Evolutionary conservation across 2,329 filamentous ascomycete genomes (phyloP).

Genomic region (Aspergillus sp.): DNA sequence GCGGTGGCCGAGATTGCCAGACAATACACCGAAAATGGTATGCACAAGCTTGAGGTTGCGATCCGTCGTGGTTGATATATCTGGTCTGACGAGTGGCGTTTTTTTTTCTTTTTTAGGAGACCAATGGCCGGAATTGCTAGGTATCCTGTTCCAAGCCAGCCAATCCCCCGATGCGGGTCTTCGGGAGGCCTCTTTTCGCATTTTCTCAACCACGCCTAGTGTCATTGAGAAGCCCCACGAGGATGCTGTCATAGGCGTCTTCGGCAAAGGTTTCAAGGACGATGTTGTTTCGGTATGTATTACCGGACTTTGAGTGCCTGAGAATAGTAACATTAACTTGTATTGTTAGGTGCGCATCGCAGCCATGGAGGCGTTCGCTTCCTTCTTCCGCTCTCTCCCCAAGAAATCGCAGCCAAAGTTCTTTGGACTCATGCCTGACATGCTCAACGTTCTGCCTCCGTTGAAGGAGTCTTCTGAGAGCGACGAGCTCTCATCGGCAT

Average conservation of each 20-base stretch:
- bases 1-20: slow-evolving; percentile 94
- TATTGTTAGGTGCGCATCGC: slow-evolving; percentile 75
- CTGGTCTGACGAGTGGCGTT: slow-evolving; percentile 11
- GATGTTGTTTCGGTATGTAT: slow-evolving; percentile 69
- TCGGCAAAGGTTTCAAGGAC: slow-evolving; percentile 90
- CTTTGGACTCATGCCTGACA: slow-evolving; percentile 80
- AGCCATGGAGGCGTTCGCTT: slow-evolving; percentile 93
- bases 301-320: not conserved
- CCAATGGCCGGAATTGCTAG: slow-evolving; percentile 85
- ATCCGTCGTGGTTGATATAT: slow-evolving; percentile 5
- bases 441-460: slow-evolving; percentile 90
- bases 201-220: slow-evolving; percentile 90
- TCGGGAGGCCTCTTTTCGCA: slow-evolving; percentile 89
- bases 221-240: slow-evolving; percentile 97
- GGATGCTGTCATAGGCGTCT: slow-evolving; percentile 82
- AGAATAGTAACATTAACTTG: slow-evolving; percentile 10
- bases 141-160: slow-evolving; percentile 83
- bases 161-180: slow-evolving; percentile 79
- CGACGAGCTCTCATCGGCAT: slow-evolving; percentile 84
- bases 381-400: slow-evolving; percentile 87
- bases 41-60: slow-evolving; percentile 33
- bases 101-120: slow-evolving; percentile 57
- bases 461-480: slow-evolving; percentile 90
- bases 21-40: slow-evolving; percentile 91
- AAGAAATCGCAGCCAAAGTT: slow-evolving; percentile 91